Evolutionary conservation across 305 asterid species (phyloP).

Genomic region (Stenogyne calaminthoides): DNA sequence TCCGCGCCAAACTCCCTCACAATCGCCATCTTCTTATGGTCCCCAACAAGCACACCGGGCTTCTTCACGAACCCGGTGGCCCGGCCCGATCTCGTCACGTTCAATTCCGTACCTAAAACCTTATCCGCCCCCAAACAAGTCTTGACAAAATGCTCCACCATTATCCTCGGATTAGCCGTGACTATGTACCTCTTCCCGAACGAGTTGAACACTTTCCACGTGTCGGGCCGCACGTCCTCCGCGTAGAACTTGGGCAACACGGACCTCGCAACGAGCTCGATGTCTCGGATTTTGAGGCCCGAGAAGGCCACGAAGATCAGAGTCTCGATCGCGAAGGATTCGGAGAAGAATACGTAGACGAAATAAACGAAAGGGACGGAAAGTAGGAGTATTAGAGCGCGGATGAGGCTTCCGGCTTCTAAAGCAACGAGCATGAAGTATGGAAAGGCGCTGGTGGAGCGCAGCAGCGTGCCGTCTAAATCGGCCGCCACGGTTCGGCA

Average conservation of each 20-base stretch:
- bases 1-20: conserved; percentile 53
- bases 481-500: conserved; percentile 67
- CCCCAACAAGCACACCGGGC: conserved; percentile 83
- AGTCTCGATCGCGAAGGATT: conserved; percentile 50
- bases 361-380: conserved; percentile 63
- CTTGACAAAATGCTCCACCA: conserved; percentile 79
- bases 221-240: conserved; percentile 72
- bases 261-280: conserved; percentile 76
- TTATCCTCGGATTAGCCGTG: conserved; percentile 74
- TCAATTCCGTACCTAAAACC: conserved; percentile 77
- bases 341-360: conserved; percentile 58
- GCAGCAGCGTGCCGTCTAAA: conserved; percentile 75
- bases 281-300: conserved; percentile 68
- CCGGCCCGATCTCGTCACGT: conserved; percentile 64
- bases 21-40: conserved; percentile 55
- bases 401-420: conserved; percentile 75
- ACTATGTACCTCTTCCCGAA: conserved; percentile 68
- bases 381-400: conserved; percentile 58
- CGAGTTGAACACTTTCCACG: conserved; percentile 80
- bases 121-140: conserved; percentile 69
- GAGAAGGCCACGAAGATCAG: conserved; percentile 60
- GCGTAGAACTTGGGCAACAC: conserved; percentile 81
- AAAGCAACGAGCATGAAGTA: conserved; percentile 85
- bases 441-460: conserved; percentile 68
- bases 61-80: conserved; percentile 79